Evolutionary conservation across 768 basidiomycete genomes (phyloP).

Genomic region (Boletus pseudo-olivaceus): DNA sequence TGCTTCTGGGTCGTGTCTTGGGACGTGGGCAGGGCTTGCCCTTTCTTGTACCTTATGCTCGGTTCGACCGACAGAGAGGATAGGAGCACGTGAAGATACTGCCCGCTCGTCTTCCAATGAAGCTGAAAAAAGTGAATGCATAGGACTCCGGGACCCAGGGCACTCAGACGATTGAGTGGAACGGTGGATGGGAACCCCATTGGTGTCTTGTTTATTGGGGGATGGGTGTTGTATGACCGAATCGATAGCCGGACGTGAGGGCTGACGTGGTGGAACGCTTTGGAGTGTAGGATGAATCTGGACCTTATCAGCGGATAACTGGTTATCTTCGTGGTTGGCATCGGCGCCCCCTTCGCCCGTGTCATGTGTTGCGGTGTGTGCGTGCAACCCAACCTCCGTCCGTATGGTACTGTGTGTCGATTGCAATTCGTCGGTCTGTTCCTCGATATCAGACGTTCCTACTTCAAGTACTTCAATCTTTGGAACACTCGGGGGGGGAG

Average conservation of each 20-base stretch:
- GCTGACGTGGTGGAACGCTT: background rate
- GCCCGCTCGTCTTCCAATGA: background rate
- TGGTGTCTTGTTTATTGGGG: background rate
- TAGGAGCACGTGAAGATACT: background rate
- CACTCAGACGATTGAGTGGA: background rate
- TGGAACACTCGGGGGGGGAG: constrained; percentile 2
- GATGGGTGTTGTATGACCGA: background rate
- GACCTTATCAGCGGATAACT: constrained; percentile 5
- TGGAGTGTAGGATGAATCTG: constrained; percentile 2
- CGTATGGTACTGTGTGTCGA: background rate
- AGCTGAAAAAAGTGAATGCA: constrained; percentile 30
- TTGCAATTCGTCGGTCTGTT: constrained; percentile 11
- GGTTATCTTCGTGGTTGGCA: background rate
- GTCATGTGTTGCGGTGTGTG: background rate
- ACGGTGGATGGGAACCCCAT: background rate
- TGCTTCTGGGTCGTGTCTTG: constrained; percentile 25
- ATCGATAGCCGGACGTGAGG: background rate
- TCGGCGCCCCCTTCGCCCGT: background rate
- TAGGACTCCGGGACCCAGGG: constrained; percentile 6
- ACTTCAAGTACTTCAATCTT: constrained; percentile 11
- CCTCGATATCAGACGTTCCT: constrained; percentile 7
- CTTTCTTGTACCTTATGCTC: background rate
- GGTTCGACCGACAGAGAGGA: background rate
- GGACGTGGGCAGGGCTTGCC: background rate
- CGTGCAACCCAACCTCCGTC: background rate